Base-by-base conservation (phyloP, 1,284 basidiomycete species). In the Leccinum subrobustum region DNA sequence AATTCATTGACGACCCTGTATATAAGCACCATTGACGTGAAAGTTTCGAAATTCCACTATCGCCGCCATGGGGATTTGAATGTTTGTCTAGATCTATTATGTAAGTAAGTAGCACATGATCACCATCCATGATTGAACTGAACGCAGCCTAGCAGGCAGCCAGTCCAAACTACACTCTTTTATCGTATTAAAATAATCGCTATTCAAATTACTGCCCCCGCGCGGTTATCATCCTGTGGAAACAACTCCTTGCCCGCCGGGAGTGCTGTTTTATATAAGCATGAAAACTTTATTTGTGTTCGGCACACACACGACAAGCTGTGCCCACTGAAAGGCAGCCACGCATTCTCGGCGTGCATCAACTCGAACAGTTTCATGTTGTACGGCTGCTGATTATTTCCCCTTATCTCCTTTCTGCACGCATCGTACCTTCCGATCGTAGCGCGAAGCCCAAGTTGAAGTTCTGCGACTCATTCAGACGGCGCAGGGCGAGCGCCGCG, bases 321-420 rank as follows among this genome's bases (percentile, higher is more conserved):
- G 63, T 68, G 63, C 60, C n/a, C 18, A 44, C 6, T 67, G 58
- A 60, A 61, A 57, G 65, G 63, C 61, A 59, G 57, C 42, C 70
- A 74, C 63, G 71, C 73, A 61, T 56, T 51, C 63, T 11, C 67
- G 60, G 70, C 74, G 61, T 74, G 73, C 60, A 72, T 73, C 73
- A 75, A 75, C 9, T 60, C 64, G 25, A 59, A 57, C 42, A 60
- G 44, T 59, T 23, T 50, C 20, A 54, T 64, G 70, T 70, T 69
- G 63, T 68, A 65, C 59, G 52, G 47, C 60, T 55, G 8, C 47
- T 23, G 65, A 65, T 62, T 69, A 62, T 64, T 44, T 44, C 42
- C 11, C 59, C 66, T 66, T 74, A 72, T 73, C 70, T 66, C 70
- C 70, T 68, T 72, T 63, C 59, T 59, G 62, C 63, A 64, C 60